Percentiles rank a stretch among this genome's conserved stretches.
phyloP scores from a whole-genome alignment of 75 land plant genomes.

The Cunninghamia lanceolata region DNA sequence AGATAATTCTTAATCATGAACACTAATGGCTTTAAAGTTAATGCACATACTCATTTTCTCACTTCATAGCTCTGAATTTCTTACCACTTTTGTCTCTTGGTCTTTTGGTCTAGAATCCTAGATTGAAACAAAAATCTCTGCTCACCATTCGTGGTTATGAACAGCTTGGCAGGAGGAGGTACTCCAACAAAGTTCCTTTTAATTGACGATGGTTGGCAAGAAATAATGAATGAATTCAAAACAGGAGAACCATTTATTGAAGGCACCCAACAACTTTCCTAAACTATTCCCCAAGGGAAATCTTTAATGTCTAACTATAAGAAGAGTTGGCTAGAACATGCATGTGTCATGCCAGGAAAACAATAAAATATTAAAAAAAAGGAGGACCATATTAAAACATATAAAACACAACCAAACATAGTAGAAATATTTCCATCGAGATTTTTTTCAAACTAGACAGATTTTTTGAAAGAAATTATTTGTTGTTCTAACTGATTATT shows the following conservation, averaged over 20 bases:
- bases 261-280: constrained; percentile 22
- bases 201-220: constrained; percentile 81
- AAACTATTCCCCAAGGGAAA: background rate
- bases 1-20: constrained; percentile 27
- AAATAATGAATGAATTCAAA: constrained; percentile 46
- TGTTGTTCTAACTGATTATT: background rate
- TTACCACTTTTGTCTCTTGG: background rate
- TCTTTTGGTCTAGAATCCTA: background rate
- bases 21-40: background rate
- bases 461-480: background rate
- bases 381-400: background rate
- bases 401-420: background rate
- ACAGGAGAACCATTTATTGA: constrained; percentile 41
- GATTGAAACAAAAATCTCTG: background rate
- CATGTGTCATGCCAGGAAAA: background rate
- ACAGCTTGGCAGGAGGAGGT: constrained; percentile 59
- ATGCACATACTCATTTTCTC: background rate
- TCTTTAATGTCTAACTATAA: background rate
- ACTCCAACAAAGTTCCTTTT: constrained; percentile 62
- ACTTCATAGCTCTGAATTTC: background rate
- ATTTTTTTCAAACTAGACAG: background rate
- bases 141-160: background rate
- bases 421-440: background rate
- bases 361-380: background rate
- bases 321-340: background rate